phyloP scores from a whole-genome alignment of 495 filamentous ascomycete genomes.

The Polyplosphaeria fusca region DNA sequence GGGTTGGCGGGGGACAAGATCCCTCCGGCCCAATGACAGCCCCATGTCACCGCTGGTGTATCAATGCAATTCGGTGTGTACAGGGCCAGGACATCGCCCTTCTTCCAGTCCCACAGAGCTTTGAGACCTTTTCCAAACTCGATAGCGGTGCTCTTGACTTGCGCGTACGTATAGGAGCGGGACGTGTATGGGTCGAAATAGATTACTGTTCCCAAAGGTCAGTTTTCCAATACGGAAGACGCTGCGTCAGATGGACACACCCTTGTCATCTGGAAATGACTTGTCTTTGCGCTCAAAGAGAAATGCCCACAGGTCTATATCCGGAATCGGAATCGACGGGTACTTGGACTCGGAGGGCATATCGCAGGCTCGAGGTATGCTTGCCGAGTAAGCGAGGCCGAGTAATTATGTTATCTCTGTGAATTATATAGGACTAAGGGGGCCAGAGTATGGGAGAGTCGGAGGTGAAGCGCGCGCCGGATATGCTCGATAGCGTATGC shows the following conservation, averaged over 20 bases:
- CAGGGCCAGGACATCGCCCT: slow-evolving; percentile 56
- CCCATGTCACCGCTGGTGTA: slow-evolving; percentile 61
- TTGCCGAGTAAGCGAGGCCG: neutral
- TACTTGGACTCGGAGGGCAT: slow-evolving; percentile 60
- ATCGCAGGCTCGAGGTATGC: neutral
- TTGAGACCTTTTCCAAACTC: slow-evolving; percentile 79
- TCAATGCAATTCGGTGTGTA: slow-evolving; percentile 45
- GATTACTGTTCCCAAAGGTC: slow-evolving; percentile 56
- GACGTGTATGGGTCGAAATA: slow-evolving; percentile 72
- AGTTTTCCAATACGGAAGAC: neutral
- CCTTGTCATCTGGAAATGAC: slow-evolving; percentile 64
- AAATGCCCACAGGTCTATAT: slow-evolving; percentile 67
- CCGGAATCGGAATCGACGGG: slow-evolving; percentile 58
- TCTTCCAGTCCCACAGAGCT: slow-evolving; percentile 71
- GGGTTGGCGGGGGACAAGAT: slow-evolving; percentile 82
- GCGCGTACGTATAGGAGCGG: slow-evolving; percentile 70
- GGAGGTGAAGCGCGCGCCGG: too few species aligned
- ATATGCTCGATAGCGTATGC: too few species aligned
- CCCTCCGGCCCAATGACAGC: slow-evolving; percentile 80
- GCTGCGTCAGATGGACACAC: slow-evolving; percentile 38
- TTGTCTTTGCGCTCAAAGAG: slow-evolving; percentile 74
- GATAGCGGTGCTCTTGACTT: slow-evolving; percentile 60
- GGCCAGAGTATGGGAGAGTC: too few species aligned
- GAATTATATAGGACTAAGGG: too few species aligned
- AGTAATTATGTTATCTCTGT: too few species aligned